Evolutionary conservation across 2,329 filamentous ascomycete genomes (phyloP).

Genomic region (Hypoxylon sp.): DNA sequence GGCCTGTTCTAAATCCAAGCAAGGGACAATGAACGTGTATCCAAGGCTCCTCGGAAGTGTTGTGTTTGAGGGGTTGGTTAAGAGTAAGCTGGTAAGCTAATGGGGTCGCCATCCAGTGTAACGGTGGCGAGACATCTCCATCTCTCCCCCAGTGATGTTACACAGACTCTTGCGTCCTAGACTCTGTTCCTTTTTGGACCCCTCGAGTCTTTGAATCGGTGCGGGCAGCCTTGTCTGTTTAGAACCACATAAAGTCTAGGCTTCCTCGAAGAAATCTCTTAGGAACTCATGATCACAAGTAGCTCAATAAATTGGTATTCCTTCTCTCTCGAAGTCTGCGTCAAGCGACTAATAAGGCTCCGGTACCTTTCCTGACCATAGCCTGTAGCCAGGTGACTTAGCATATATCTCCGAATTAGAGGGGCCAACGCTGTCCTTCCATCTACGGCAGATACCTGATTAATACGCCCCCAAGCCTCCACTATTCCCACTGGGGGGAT

Average conservation of each 20-base stretch:
- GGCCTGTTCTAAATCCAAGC: background rate
- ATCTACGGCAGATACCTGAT: background rate
- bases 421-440: background rate
- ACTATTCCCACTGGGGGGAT: background rate
- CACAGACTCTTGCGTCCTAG: no score
- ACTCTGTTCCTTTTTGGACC: no score
- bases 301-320: no score
- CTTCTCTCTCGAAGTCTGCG: no score
- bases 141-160: background rate
- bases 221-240: no score
- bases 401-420: background rate
- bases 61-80: background rate
- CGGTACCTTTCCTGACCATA: no score
- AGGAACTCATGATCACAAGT: no score
- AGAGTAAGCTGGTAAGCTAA: background rate
- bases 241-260: no score
- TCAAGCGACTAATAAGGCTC: no score
- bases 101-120: slow-evolving; percentile 1
- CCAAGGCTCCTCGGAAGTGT: background rate
- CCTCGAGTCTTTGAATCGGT: no score
- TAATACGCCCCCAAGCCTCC: background rate
- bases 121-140: background rate
- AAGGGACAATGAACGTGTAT: slow-evolving; percentile 6
- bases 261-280: no score
- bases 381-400: background rate